Evolutionary conservation across 148 eudicot genomes (phyloP), one percentile per base, ranked within the genome.

Genomic region (Chenopodium berlandieri): DNA sequence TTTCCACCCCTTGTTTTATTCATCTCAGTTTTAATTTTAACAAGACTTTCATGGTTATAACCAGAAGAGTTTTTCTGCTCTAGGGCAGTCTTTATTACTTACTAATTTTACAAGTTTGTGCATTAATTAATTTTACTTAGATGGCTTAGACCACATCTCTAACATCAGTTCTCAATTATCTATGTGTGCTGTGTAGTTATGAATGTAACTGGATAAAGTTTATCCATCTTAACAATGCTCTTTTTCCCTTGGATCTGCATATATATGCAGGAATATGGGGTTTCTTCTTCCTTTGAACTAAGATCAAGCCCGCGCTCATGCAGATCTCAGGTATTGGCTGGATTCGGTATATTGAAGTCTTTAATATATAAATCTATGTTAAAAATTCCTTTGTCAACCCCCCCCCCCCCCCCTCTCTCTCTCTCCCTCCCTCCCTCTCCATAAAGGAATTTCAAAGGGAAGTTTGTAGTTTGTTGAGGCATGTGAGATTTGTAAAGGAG

Each of bases 261-360:
- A 23, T 79, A 73, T 82, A 79, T 79, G 58, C 89, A 95, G 99
- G 95, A 91, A 34, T 92, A 87, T 87, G 97, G 97, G 75, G 82
- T 90, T 79, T 82, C 92, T 58, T 85, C 82, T 86, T 83, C 89
- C 56, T 82, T 83, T 34, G 90, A 88, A 73, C 81, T 82, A 69
- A 90, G 88, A 85, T 87, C 86, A 82, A 95, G 94, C 87, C 94
- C 94, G 63, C 92, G 89, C 58, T 83, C 87, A 65, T 89, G 88
- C 83, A 88, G 92, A 90, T 88, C 69, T 89, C 92, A 93, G 88
- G 97, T 95, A 90, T 76, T n/a, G 31, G 64, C 23, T 25, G 47
- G 12, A 63, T 64, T 30, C 56, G 31, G 2, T 19, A 60, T 64
- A 46, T 12, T 72, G 54, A 12, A 23, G 62, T 48, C 31, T 66